Percentiles rank a stretch among this genome's conserved stretches.
Evolutionary conservation across 2,329 filamentous ascomycete genomes (phyloP).

Genomic region (Ascochyta lentis): DNA sequence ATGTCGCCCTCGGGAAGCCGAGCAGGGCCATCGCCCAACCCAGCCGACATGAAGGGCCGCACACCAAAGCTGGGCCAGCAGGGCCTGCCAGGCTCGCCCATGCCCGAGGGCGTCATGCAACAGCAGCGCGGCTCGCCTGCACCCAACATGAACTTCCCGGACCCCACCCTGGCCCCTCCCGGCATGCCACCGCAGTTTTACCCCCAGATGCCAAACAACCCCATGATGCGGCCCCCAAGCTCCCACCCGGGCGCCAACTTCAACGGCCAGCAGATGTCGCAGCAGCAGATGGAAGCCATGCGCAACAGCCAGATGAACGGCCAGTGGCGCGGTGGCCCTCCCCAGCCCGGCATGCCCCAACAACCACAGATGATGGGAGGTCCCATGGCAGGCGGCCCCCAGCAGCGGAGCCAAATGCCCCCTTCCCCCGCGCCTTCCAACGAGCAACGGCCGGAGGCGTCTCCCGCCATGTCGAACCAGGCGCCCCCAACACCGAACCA

Average conservation of each 20-base stretch:
- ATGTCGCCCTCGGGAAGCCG: slow-evolving; percentile 74
- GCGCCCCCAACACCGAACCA: slow-evolving; percentile 80
- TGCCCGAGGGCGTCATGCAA: slow-evolving; percentile 73
- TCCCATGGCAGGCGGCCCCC: slow-evolving; percentile 69
- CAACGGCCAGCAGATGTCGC: slow-evolving; percentile 68
- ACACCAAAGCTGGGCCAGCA: slow-evolving; percentile 75
- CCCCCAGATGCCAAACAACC: slow-evolving; percentile 42
- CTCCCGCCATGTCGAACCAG: slow-evolving; percentile 53
- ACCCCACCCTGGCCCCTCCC: slow-evolving; percentile 57
- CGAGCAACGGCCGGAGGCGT: slow-evolving; percentile 55
- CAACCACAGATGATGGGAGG: slow-evolving; percentile 61
- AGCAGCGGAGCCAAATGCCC: slow-evolving; percentile 68
- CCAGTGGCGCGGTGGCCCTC: slow-evolving; percentile 35
- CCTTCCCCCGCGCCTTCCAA: slow-evolving; percentile 56
- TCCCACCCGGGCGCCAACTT: slow-evolving; percentile 60
- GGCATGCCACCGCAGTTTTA: slow-evolving; percentile 51
- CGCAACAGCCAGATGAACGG: slow-evolving; percentile 34
- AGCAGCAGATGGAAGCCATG: slow-evolving; percentile 59
- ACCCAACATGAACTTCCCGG: slow-evolving; percentile 59
- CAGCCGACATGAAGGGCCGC: slow-evolving; percentile 78
- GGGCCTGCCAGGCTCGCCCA: slow-evolving; percentile 70
- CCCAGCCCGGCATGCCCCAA: slow-evolving; percentile 58
- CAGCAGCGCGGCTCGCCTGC: slow-evolving; percentile 66
- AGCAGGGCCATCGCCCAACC: slow-evolving; percentile 76
- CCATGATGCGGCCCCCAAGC: slow-evolving; percentile 63